Evolutionary conservation across 2,329 filamentous ascomycete species (phyloP), one percentile per base, ranked within the genome.

Genomic region (Calonectria henricotiae): DNA sequence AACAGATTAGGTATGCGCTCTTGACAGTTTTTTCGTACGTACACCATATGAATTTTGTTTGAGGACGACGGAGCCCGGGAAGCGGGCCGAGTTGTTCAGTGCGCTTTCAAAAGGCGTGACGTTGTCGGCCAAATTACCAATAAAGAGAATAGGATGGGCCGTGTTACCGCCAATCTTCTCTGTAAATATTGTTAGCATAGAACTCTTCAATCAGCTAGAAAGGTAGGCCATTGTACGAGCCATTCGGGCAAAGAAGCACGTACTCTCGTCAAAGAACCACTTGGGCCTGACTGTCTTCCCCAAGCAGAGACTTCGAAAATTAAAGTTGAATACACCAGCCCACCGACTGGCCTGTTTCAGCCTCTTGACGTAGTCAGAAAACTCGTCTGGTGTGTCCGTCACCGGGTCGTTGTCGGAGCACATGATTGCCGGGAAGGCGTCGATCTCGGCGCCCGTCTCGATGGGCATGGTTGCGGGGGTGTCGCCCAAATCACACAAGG

Each of bases 41-140:
- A 87, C 86, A 5, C 87, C 87, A 46, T 86, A 88, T 0, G 85
- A 84, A 51, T 88, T 85, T 73, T 88, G 86, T 13, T 84, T 80
- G 30, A 89, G 76, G 6, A 89, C 79, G 0, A 83, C 81, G 0
- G 86, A 87, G 15, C 81, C 83, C 0, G 81, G 81, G 62, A 88
- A 89, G 0, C 82, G 80, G 2, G 77, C 79, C 17, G 79, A 84
- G 79, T 85, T 85, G 67, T 84, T 85, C n/a, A 80, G 69, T 5
- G 86, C 85, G 70, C 84, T 86, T 20, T 82, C 73, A 3, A 84
- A 73, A 20, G 86, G 86, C n/a, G 86, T 87, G 27, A 87, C 81
- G 47, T 86, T 87, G 71, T 88, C 86, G 15, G 82, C 82, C 35
- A 78, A 74, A 70, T 86, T 86, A 11, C 82, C 82, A 7, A 87